Base-by-base conservation (phyloP, 139 green algal genomes). In the Chlamydomonas sphaeroides region DNA sequence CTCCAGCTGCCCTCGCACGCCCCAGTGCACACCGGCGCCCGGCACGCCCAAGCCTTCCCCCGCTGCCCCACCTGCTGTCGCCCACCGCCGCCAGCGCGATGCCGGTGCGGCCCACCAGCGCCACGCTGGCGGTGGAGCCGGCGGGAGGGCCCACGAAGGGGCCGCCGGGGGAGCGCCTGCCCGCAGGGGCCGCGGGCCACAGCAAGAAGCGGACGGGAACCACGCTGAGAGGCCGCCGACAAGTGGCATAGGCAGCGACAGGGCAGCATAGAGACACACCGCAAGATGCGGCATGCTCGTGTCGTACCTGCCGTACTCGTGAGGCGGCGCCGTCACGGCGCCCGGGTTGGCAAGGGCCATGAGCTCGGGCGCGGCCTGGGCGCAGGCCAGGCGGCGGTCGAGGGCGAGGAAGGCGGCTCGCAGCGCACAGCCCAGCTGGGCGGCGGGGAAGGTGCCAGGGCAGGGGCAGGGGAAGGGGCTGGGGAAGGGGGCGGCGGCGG, bases 291-390 rank as follows among this genome's bases (percentile, higher is more conserved):
- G n/a, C n/a, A n/a, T n/a, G n/a, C n/a, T n/a, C n/a, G n/a, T n/a
- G n/a, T n/a, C n/a, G n/a, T 32, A 72, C 75, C 75, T 82, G 61
- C 75, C 75, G 62, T 82, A 82, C 17, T 18, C 45, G 42, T 72
- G 42, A 0, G 32, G 32, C 75, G 32, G 32, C 18, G 11, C 61
- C 8, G 61, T 63, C 6, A 63, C n/a, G 18, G 42, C 75, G 17
- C 42, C 75, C 36, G 75, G 61, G 41, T 82, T 72, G 41, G 75
- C 75, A n/a, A 82, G 75, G 28, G 62, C 59, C 61, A 72, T 48
- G 33, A 82, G 75, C 62, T 82, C 42, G 28, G 17, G 1, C 32
- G 45, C 32, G 11, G 30, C 42, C 21, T 21, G 42, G 56, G 69
- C 42, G 25, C 65, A 42, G 5, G 23, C 59, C 75, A 82, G 75